These are phyloP conservation scores for Hypoxylon sp. DNA, from an alignment of 2,329 filamentous ascomycete genomes.

Conservation along the genomic window DNA sequence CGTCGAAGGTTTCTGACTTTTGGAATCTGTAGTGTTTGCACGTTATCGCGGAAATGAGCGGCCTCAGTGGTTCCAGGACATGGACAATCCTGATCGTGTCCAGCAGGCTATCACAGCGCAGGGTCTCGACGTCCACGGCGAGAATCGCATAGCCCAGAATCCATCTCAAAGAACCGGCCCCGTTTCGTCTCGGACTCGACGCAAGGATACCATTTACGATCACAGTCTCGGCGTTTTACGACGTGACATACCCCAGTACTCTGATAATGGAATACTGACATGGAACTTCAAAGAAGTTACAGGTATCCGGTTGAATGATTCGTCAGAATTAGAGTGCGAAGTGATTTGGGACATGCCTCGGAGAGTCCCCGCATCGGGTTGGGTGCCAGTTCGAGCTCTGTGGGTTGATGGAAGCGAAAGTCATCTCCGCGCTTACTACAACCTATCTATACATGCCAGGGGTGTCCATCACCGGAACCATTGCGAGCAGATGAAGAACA, in stretches of 20 bases:
- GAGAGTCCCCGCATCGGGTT: neutral
- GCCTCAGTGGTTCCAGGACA: neutral
- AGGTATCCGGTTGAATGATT: neutral
- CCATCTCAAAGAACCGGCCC: neutral
- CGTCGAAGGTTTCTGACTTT: neutral
- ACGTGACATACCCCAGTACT: neutral
- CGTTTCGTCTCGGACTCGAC: constrained; percentile 15
- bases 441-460: no score
- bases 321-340: neutral
- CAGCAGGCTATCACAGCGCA: neutral
- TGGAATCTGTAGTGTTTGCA: neutral
- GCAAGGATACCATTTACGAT: neutral
- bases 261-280: neutral
- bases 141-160: neutral
- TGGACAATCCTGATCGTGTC: neutral
- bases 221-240: neutral
- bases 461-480: no score
- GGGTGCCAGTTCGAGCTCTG: neutral
- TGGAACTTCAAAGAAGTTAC: neutral
- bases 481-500: neutral
- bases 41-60: neutral
- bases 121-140: constrained; percentile 2
- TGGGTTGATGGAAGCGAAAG: neutral
- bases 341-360: neutral
- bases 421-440: no score